Conservation (phyloP, 345 rosid species). For the Acer yangbiense region DNA sequence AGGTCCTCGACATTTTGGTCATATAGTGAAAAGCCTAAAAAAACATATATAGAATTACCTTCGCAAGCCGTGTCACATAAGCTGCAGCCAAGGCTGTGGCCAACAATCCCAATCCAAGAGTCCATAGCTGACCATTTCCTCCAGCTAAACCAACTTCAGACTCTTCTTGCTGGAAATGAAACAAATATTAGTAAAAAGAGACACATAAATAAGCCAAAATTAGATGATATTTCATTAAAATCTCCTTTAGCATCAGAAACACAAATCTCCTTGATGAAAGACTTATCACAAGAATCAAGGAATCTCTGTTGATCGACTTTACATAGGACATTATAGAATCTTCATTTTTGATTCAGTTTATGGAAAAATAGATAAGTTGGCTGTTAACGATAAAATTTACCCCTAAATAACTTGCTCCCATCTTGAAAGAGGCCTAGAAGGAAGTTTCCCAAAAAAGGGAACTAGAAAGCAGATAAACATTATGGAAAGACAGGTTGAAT, state of each 20-base stretch:
- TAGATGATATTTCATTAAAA: neutral
- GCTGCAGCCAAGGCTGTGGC: constrained; percentile 86
- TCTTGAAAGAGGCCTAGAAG: too few relatives aligned
- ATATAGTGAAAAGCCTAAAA: neutral
- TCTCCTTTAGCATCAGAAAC: too few relatives aligned
- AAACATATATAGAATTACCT: constrained; percentile 42
- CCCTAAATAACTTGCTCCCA: too few relatives aligned
- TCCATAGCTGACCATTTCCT: constrained; percentile 76
- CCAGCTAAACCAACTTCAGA: constrained; percentile 63
- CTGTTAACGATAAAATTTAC: too few relatives aligned
- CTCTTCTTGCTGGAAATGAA: constrained; percentile 75
- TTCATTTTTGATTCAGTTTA: too few relatives aligned
- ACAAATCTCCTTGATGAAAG: neutral
- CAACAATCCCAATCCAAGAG: constrained; percentile 83
- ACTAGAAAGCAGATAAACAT: neutral
- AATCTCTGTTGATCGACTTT: too few relatives aligned
- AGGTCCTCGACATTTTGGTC: neutral
- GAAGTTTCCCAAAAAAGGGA: too few relatives aligned
- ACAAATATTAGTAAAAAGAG: neutral
- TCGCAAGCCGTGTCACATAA: constrained; percentile 85
- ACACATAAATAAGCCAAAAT: neutral
- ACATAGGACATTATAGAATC: too few relatives aligned
- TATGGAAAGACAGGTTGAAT: too few relatives aligned
- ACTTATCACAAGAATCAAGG: neutral
- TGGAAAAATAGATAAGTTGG: too few relatives aligned